phyloP scores from a whole-genome alignment of 2,329 filamentous ascomycete species.

The Alternaria solani region DNA sequence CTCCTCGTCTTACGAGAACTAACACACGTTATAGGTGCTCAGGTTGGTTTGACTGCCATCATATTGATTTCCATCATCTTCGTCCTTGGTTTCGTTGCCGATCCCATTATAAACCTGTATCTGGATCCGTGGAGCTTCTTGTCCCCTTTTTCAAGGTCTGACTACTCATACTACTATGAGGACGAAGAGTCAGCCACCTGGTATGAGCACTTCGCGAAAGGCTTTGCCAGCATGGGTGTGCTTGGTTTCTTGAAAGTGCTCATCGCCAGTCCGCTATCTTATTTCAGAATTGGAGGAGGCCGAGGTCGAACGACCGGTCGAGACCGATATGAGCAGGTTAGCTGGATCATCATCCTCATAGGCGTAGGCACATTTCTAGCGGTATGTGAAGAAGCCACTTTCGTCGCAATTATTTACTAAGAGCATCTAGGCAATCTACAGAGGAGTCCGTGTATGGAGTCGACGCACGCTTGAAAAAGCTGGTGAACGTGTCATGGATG shows the following conservation, averaged over 20 bases:
- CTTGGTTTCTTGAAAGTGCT: conserved; percentile 85
- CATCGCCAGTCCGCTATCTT: conserved; percentile 78
- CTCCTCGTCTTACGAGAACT: conserved; percentile 10
- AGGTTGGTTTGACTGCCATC: conserved; percentile 73
- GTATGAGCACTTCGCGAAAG: conserved; percentile 86
- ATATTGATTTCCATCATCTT: conserved; percentile 80
- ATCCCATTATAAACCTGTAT: conserved; percentile 90
- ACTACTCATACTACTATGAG: conserved; percentile 43
- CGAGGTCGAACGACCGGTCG: conserved; percentile 71
- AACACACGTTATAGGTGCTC: conserved; percentile 56
- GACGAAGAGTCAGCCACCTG: conserved; percentile 63
- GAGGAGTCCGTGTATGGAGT: conserved; percentile 77
- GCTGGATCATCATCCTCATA: conserved; percentile 78
- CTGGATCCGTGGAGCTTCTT: conserved; percentile 70
- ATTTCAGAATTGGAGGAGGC: conserved; percentile 71
- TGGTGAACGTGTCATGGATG: conserved; percentile 82
- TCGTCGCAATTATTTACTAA: conserved; percentile 15
- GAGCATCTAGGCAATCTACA: conserved; percentile 75
- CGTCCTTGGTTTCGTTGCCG: conserved; percentile 86
- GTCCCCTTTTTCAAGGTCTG: conserved; percentile 38
- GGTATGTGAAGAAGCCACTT: conserved; percentile 59
- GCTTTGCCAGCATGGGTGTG: conserved; percentile 86
- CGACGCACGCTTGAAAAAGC: conserved; percentile 76
- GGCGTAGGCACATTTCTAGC: conserved; percentile 81
- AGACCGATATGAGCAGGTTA: conserved; percentile 79